A percentile compares a stretch with the other conserved stretches of the same genome.
These are phyloP conservation scores for Osmanthus fragrans DNA, from an alignment of 257 asterid species.

Conservation along the genomic window DNA sequence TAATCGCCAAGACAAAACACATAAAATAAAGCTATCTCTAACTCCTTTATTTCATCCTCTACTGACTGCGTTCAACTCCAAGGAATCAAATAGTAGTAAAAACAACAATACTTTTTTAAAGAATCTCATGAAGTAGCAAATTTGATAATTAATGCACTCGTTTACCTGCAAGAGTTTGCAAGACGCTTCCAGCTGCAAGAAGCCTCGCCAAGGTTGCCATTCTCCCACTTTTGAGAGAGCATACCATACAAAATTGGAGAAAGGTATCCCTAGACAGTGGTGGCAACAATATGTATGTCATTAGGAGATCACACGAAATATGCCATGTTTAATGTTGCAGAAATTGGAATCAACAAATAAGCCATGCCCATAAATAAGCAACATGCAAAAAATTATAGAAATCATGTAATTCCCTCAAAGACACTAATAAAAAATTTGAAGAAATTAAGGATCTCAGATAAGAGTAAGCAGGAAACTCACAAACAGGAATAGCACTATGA, in stretches of 20 bases:
- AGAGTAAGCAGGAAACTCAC: neutral
- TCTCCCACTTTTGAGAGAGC: conserved; percentile 64
- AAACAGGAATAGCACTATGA: neutral
- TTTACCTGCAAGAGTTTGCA: conserved; percentile 59
- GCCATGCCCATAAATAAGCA: neutral
- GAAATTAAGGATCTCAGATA: neutral
- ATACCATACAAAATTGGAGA: conserved; percentile 60
- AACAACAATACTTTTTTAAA: neutral
- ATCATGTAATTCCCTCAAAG: neutral
- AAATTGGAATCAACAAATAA: conserved; percentile 4
- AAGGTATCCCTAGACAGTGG: conserved; percentile 32
- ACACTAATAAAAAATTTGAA: neutral
- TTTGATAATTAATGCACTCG: conserved; percentile 16
- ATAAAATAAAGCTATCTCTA: neutral
- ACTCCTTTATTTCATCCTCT: conserved; percentile 2
- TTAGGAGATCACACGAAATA: conserved; percentile 2
- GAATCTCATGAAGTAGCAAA: conserved; percentile 13
- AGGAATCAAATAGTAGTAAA: neutral
- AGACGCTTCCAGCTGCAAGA: conserved; percentile 48
- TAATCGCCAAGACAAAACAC: neutral
- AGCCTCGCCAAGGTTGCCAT: conserved; percentile 85
- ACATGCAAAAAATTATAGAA: neutral
- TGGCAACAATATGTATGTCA: conserved; percentile 14
- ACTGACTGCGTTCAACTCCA: conserved; percentile 14
- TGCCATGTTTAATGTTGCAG: neutral